phyloP scores from a whole-genome alignment of 106 monocot genomes.

The Dendrobium officinale region DNA sequence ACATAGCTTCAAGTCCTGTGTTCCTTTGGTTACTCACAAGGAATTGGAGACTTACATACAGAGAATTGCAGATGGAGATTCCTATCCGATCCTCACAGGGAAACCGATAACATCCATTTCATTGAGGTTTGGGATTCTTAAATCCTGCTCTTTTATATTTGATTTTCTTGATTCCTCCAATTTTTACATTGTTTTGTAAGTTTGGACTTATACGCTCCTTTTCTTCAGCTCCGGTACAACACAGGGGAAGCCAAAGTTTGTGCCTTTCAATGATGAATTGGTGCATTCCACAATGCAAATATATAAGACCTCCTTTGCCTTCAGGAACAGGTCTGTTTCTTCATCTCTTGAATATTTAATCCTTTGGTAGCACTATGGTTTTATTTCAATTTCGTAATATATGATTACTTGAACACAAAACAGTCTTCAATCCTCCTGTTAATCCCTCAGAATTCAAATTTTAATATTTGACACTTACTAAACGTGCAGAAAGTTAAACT shows the following conservation, averaged over 20 bases:
- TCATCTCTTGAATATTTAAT: neutral
- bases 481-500: too few species aligned
- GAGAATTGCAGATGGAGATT: constrained; percentile 70
- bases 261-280: constrained; percentile 49
- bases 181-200: neutral
- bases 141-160: neutral
- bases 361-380: neutral
- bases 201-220: neutral
- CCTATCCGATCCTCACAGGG: constrained; percentile 57
- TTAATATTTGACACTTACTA: too few species aligned
- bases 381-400: neutral
- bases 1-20: constrained; percentile 60
- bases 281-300: constrained; percentile 51
- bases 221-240: constrained; percentile 12
- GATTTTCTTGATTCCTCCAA: neutral
- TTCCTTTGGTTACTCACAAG: constrained; percentile 63
- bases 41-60: constrained; percentile 75
- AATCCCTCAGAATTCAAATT: too few species aligned
- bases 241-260: constrained; percentile 48
- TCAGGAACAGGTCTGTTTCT: constrained; percentile 40
- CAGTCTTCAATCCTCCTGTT: neutral
- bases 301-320: constrained; percentile 44
- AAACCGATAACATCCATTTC: constrained; percentile 65
- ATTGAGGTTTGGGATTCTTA: constrained; percentile 46
- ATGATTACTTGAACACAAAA: neutral